These are phyloP conservation scores for Comarum palustre DNA, from an alignment of 306 rosid genomes.

Conservation along the genomic window DNA sequence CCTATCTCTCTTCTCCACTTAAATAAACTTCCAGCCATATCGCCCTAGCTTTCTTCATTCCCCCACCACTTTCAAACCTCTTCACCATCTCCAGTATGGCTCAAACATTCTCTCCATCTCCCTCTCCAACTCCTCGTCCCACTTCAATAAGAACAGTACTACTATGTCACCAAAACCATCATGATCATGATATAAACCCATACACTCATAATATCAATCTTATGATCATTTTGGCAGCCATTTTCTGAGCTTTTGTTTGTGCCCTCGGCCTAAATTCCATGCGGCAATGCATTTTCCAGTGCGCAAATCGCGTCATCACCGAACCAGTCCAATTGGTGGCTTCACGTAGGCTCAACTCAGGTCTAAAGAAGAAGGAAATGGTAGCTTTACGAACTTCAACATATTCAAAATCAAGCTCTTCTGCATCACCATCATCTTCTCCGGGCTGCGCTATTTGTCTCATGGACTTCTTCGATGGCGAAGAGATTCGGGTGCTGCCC, in stretches of 20 bases:
- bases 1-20: constrained; percentile 9
- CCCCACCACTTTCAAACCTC: neutral
- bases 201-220: constrained; percentile 26
- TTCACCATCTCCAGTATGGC: constrained; percentile 31
- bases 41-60: constrained; percentile 14
- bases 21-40: neutral
- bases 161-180: constrained; percentile 13
- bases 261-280: constrained; percentile 71
- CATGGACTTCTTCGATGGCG: constrained; percentile 61
- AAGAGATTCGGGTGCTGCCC: constrained; percentile 60
- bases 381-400: constrained; percentile 62
- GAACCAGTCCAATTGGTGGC: constrained; percentile 51
- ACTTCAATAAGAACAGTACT: constrained; percentile 20
- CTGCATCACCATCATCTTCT: constrained; percentile 3
- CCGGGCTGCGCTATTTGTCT: constrained; percentile 66
- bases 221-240: constrained; percentile 52
- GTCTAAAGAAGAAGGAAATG: constrained; percentile 64
- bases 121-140: constrained; percentile 32
- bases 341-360: constrained; percentile 52
- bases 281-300: constrained; percentile 59
- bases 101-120: constrained; percentile 34
- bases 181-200: constrained; percentile 8
- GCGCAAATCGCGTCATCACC: constrained; percentile 42
- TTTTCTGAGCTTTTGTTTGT: constrained; percentile 58
- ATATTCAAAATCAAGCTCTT: constrained; percentile 12